Evolutionary conservation across 345 rosid genomes (phyloP).

Genomic region (Populus deltoides): DNA sequence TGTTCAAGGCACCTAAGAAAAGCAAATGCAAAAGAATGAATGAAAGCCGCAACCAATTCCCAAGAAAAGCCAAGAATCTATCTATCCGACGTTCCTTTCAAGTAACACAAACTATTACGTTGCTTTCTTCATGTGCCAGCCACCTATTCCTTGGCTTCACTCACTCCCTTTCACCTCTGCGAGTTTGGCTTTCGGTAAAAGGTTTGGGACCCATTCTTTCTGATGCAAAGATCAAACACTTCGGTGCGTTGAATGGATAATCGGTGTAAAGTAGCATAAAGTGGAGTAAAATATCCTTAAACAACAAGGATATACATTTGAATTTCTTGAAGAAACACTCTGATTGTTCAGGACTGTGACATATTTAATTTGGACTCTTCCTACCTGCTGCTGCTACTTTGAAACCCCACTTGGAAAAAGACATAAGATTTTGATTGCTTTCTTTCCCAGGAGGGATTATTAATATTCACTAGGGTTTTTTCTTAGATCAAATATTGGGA

Average conservation of each 20-base stretch:
- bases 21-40: neutral
- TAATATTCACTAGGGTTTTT: neutral
- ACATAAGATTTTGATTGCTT: neutral
- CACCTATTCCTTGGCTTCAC: neutral
- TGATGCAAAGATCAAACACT: neutral
- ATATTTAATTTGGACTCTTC: neutral
- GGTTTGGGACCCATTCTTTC: neutral
- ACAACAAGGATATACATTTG: neutral
- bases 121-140: conserved; percentile 11
- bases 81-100: conserved; percentile 1
- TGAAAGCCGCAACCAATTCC: conserved; percentile 8
- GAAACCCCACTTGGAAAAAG: neutral
- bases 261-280: neutral
- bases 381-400: neutral
- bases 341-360: neutral
- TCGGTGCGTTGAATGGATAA: neutral
- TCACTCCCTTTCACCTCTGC: neutral
- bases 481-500: neutral
- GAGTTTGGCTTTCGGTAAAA: neutral
- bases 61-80: neutral
- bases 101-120: neutral
- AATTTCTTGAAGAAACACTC: neutral
- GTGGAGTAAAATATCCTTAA: neutral
- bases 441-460: neutral
- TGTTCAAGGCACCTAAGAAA: neutral